Conservation (phyloP, 2,329 filamentous ascomycete species). For the Alternaria sp. region DNA sequence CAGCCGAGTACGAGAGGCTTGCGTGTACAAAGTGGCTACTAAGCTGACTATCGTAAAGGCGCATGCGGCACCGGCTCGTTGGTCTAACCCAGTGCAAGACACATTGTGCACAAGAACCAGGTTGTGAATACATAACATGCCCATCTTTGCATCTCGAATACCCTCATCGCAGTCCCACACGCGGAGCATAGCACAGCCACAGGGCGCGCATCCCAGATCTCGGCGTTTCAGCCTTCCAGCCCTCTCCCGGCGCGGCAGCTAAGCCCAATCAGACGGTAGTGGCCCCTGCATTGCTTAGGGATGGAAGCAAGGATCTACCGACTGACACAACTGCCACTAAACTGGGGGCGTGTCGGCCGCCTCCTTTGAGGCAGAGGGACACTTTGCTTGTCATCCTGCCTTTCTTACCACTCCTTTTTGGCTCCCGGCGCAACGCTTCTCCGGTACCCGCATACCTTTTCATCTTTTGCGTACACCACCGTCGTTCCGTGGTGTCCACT, state of each 20-base stretch:
- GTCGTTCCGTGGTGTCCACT: not conserved
- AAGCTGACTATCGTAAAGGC: not conserved
- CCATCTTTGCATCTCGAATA: not conserved
- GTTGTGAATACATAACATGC: not conserved
- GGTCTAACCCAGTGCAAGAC: not conserved
- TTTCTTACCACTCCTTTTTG: not conserved
- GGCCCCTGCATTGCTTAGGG: not conserved
- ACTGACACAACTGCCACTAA: conserved; percentile 2
- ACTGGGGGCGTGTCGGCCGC: not conserved
- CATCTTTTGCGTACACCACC: not conserved
- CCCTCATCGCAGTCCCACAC: not conserved
- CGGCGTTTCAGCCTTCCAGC: not conserved
- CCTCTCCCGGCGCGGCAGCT: not conserved
- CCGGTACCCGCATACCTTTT: not conserved
- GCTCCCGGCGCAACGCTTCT: not conserved
- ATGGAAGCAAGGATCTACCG: not conserved
- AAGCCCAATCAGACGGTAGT: not conserved
- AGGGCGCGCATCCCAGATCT: not conserved
- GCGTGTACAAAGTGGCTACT: conserved; percentile 7
- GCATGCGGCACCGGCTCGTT: not conserved
- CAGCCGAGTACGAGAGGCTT: conserved; percentile 10
- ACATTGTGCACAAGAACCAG: not conserved
- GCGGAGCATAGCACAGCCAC: not conserved
- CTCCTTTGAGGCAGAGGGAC: not conserved
- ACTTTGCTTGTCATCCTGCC: not conserved